These are phyloP conservation scores for Diversispora epigaea DNA, from an alignment of 192 early-diverging fungal species.

Conservation along the genomic window DNA sequence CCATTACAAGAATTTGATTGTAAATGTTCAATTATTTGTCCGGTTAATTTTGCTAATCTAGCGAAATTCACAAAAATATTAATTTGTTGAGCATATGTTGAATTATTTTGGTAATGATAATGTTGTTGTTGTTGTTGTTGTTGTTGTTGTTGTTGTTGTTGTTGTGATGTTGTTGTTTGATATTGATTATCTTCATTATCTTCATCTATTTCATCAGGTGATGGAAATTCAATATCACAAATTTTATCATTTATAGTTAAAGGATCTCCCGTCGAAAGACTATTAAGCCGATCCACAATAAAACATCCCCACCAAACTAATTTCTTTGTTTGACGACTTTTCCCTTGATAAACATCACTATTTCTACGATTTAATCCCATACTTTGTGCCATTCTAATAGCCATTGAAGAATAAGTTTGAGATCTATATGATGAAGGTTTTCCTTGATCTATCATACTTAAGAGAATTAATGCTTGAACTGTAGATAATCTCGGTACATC, in stretches of 20 bases:
- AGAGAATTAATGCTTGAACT: conserved; percentile 42
- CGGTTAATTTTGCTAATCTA: conserved; percentile 48
- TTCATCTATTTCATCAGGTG: conserved; percentile 20
- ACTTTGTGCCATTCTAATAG: conserved; percentile 48
- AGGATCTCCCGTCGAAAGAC: conserved; percentile 51
- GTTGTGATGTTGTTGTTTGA: background rate
- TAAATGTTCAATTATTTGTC: conserved; percentile 47
- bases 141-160: background rate
- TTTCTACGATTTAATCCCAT: conserved; percentile 41
- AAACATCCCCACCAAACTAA: conserved; percentile 30
- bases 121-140: conserved; percentile 30
- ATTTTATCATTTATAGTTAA: conserved; percentile 43
- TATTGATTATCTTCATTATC: background rate
- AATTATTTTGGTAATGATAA: background rate
- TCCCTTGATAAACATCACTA: conserved; percentile 4
- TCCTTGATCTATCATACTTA: conserved; percentile 44
- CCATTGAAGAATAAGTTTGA: conserved; percentile 45
- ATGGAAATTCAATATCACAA: conserved; percentile 31
- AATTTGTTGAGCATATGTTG: conserved; percentile 1
- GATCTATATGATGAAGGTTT: conserved; percentile 40
- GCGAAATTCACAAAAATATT: conserved; percentile 47
- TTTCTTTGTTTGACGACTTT: conserved; percentile 31
- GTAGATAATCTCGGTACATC: conserved; percentile 46
- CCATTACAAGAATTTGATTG: conserved; percentile 32
- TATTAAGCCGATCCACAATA: conserved; percentile 22